Evolutionary conservation across 495 filamentous ascomycete species (phyloP), one percentile per base, ranked within the genome.

Genomic region (Penicillium turbatum): DNA sequence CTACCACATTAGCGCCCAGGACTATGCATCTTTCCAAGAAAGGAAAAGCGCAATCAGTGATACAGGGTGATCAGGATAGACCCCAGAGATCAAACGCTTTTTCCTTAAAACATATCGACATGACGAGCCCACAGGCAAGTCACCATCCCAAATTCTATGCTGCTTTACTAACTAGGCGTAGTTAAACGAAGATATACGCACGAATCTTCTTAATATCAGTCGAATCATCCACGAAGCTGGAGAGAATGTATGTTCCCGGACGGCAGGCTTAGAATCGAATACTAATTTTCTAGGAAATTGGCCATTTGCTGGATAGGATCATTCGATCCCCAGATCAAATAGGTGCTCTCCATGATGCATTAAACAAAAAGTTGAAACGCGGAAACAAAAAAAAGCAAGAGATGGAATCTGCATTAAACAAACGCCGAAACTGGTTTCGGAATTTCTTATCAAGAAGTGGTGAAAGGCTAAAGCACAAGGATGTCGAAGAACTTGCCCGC

Each of bases 1-100:
- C 45, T 48, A n/a, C 45, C 35, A 15, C 45, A 48, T 48, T 48
- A 48, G 45, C 45, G 29, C 21, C 2, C 5, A 3, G n/a, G 29
- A 3, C 35, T 29, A 35, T 32, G 12, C n/a, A 26, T 19, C 27
- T 35, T 15, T 48, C 6, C 30, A 35, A 32, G 8, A 30, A 30
- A 5, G 27, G 27, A 8, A 30, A 30, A 30, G 27, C 8, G 27
- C 27, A 30, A 30, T 30, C 4, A 30, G 27, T 30, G 27, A 30
- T 30, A 30, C 27, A 8, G 27, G 27, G 27, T 8, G 27, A 30
- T 30, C 7, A 48, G 19, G 35, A 29, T 3, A 13, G 5, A 21
- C 19, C 24, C 19, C 16, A 26, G 40, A 46, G 43, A 29, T 36
- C 29, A 17, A 17, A 34, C 13, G 32, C 15, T 48, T 21, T 24